phyloP scores from a whole-genome alignment of 371 early-diverging fungal genomes.

The Rhizomucor miehei region DNA sequence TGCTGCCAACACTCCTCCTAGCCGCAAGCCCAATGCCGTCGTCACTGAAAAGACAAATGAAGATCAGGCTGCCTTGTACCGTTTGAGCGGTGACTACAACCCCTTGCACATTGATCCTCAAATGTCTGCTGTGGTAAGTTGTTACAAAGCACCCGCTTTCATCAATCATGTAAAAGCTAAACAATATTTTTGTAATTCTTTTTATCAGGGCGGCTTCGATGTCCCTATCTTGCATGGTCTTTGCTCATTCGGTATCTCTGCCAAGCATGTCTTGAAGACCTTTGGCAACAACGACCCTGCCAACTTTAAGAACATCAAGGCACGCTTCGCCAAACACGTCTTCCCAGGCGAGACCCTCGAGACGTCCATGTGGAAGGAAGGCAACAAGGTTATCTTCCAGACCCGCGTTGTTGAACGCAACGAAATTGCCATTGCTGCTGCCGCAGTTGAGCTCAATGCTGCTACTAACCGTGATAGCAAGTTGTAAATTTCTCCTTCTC shows the following conservation, averaged over 20 bases:
- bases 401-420: constrained; percentile 91
- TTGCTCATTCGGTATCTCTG: constrained; percentile 89
- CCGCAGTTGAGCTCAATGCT: constrained; percentile 72
- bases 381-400: constrained; percentile 85
- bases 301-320: constrained; percentile 84
- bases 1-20: constrained; percentile 68
- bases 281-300: constrained; percentile 73
- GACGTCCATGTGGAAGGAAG: constrained; percentile 94
- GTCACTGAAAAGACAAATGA: constrained; percentile 81
- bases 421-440: constrained; percentile 80
- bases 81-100: constrained; percentile 84
- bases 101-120: constrained; percentile 95
- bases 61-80: constrained; percentile 95
- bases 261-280: constrained; percentile 79
- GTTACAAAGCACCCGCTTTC: too few relatives aligned
- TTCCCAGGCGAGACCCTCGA: constrained; percentile 97
- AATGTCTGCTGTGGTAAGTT: constrained; percentile 74
- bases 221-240: constrained; percentile 96
- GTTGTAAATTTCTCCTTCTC: constrained; percentile 16
- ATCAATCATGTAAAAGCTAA: too few relatives aligned
- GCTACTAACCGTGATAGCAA: constrained; percentile 38
- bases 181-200: not conserved
- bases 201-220: constrained; percentile 80
- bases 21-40: constrained; percentile 81
- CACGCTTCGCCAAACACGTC: constrained; percentile 87